Conservation (phyloP, 2,329 filamentous ascomycete species). For the Alternaria triticimaculans region DNA sequence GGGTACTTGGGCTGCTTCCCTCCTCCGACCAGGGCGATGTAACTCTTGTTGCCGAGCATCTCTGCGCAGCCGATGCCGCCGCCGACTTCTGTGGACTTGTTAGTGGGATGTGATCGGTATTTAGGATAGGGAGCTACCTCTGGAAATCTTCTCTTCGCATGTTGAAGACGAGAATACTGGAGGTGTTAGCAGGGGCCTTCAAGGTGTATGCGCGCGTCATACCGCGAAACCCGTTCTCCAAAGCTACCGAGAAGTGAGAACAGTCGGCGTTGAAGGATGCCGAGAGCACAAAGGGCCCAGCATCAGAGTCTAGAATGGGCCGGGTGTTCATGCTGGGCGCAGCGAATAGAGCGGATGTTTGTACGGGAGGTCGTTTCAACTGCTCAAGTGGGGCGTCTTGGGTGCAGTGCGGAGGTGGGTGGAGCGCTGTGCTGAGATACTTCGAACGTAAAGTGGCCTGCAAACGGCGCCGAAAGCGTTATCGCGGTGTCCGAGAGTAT, state of each 20-base stretch:
- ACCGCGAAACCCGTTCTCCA: conserved; percentile 87
- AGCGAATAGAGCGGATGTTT: neutral
- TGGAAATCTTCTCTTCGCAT: conserved; percentile 39
- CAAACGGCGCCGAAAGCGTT: conserved; percentile 20
- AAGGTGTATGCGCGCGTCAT: conserved; percentile 44
- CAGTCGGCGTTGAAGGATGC: conserved; percentile 84
- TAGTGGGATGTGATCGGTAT: conserved; percentile 11
- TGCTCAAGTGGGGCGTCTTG: conserved; percentile 19
- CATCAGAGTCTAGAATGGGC: conserved; percentile 79
- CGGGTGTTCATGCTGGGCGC: conserved; percentile 78
- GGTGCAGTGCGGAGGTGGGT: conserved; percentile 12
- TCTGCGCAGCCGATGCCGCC: conserved; percentile 82
- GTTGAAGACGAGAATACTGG: conserved; percentile 41
- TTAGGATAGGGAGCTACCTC: conserved; percentile 26
- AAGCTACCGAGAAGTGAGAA: conserved; percentile 84
- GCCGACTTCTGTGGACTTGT: conserved; percentile 41
- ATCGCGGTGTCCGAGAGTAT: conserved; percentile 24
- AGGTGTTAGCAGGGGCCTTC: conserved; percentile 15
- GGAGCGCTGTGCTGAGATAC: conserved; percentile 5
- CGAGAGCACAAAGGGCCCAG: conserved; percentile 77
- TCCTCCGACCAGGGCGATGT: conserved; percentile 87
- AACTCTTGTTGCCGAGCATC: conserved; percentile 88
- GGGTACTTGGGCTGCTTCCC: conserved; percentile 85
- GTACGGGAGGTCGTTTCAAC: neutral
- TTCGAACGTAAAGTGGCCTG: conserved; percentile 13